A percentile compares a stretch with the other conserved stretches of the same genome.
Evolutionary conservation across 805 yeast genomes (phyloP).

Genomic region (Metschnikowia kofuensis): DNA sequence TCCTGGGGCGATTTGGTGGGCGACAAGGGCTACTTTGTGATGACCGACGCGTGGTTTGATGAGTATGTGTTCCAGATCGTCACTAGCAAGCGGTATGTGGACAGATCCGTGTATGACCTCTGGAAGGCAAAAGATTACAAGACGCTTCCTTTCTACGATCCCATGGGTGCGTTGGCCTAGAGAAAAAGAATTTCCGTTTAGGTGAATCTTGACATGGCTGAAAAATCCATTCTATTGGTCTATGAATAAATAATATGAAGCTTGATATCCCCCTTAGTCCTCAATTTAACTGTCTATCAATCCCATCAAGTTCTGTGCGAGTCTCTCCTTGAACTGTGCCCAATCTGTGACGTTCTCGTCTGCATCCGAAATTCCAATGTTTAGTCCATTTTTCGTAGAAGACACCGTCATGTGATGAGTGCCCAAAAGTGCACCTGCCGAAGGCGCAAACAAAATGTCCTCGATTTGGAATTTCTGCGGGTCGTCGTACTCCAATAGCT

Average conservation of each 20-base stretch:
- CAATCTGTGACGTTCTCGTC: constrained; percentile 8
- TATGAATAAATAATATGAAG: too few species aligned
- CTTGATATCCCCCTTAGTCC: too few species aligned
- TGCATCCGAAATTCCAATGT: constrained; percentile 5
- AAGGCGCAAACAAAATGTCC: constrained; percentile 7
- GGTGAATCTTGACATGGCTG: neutral
- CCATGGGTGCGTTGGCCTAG: constrained; percentile 43
- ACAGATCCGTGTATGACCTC: constrained; percentile 32
- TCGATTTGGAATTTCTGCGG: constrained; percentile 5
- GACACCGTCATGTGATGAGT: constrained; percentile 10
- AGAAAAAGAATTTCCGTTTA: too few species aligned
- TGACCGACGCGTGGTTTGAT: constrained; percentile 45
- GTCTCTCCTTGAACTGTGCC: constrained; percentile 2
- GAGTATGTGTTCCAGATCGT: constrained; percentile 44
- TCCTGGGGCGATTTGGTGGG: constrained; percentile 44
- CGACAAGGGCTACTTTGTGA: constrained; percentile 39
- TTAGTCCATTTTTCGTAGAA: constrained; percentile 8
- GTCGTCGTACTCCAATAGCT: constrained; percentile 5
- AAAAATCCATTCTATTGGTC: neutral
- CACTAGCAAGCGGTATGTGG: constrained; percentile 35
- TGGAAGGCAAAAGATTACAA: constrained; percentile 33
- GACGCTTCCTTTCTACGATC: constrained; percentile 40
- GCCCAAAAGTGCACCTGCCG: constrained; percentile 11
- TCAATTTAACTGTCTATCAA: too few species aligned
- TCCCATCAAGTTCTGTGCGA: constrained; percentile 1